A percentile compares a stretch with the other conserved stretches of the same genome.
These are phyloP conservation scores for Solanum stenotomum DNA, from an alignment of 257 asterid species.

Conservation along the genomic window DNA sequence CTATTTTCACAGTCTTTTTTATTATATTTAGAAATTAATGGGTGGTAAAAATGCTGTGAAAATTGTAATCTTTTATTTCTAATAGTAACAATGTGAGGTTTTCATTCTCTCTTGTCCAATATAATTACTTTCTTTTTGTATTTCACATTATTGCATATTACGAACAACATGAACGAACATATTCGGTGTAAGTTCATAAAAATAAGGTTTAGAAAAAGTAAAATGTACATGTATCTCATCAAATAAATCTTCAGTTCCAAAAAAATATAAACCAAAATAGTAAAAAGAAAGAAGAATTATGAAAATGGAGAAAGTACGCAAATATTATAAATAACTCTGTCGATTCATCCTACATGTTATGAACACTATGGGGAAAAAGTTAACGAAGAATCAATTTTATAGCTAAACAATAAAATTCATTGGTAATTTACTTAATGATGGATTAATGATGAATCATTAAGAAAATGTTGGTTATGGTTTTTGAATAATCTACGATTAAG, in stretches of 20 bases:
- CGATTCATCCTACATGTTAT: background rate
- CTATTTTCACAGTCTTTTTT: slow-evolving; percentile 46
- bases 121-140: background rate
- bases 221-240: too few species aligned
- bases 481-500: background rate
- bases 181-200: too few species aligned
- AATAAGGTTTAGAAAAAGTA: too few species aligned
- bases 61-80: slow-evolving; percentile 36
- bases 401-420: background rate
- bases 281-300: too few species aligned
- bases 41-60: slow-evolving; percentile 52
- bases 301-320: too few species aligned
- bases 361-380: background rate
- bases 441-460: too few species aligned
- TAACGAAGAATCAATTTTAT: background rate
- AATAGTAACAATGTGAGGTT: background rate
- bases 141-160: background rate
- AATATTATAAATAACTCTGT: too few species aligned
- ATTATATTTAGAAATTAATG: background rate
- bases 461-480: background rate
- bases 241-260: too few species aligned
- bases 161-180: too few species aligned
- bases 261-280: too few species aligned
- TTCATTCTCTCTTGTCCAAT: background rate
- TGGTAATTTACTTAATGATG: background rate